phyloP scores from a whole-genome alignment of 352 stramenopile genomes.

The Globisporangium emineosum region DNA sequence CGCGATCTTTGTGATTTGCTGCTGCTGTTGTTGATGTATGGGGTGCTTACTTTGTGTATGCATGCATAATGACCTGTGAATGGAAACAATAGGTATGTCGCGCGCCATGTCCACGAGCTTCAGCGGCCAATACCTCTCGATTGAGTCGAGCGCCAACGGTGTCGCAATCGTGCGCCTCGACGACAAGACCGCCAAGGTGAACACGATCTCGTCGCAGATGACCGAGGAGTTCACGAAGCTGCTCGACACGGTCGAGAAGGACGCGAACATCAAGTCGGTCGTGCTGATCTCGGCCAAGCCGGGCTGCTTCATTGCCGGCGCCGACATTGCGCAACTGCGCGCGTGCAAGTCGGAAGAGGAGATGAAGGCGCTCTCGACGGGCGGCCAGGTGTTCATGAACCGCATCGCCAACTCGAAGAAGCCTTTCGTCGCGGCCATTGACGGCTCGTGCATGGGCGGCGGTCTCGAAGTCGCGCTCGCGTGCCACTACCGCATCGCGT shows the following conservation, averaged over 20 bases:
- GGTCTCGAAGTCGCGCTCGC: conserved; percentile 97
- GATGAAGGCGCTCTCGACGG: conserved; percentile 89
- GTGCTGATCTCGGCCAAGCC: conserved; percentile 97
- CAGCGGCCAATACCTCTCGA: conserved; percentile 78
- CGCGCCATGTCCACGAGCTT: conserved; percentile 31
- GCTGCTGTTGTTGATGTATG: neutral
- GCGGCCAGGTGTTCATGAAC: conserved; percentile 93
- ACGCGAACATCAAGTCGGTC: conserved; percentile 93
- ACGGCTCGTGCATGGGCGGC: conserved; percentile 95
- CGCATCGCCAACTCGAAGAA: conserved; percentile 91
- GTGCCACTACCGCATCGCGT: conserved; percentile 97
- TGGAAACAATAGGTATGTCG: conserved; percentile 7
- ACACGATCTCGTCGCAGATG: conserved; percentile 92
- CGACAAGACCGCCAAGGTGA: conserved; percentile 89
- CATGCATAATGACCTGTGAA: neutral
- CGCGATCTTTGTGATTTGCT: neutral
- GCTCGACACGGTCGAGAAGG: conserved; percentile 87
- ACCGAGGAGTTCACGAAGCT: conserved; percentile 85
- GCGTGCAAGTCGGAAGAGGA: conserved; percentile 87
- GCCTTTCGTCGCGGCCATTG: conserved; percentile 95
- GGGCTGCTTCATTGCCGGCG: conserved; percentile 97
- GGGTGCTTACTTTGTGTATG: neutral
- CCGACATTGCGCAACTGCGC: conserved; percentile 96
- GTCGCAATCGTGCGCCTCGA: conserved; percentile 93
- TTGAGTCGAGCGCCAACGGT: conserved; percentile 84